Base-by-base conservation (phyloP, 441 rosid genomes). In the Erodium chrysanthum region DNA sequence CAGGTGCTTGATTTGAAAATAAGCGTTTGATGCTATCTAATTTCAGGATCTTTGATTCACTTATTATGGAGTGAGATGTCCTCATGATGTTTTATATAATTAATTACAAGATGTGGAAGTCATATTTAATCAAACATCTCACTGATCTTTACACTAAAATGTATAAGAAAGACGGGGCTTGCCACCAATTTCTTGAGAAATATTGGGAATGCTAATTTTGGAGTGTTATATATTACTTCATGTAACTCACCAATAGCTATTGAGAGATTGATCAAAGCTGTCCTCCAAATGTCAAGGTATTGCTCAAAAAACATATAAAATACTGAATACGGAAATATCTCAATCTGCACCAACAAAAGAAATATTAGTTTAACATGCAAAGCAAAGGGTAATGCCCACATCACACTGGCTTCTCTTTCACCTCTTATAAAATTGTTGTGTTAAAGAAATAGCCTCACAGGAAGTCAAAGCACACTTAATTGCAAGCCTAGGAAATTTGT, bases 281-380 rank as follows among this genome's bases (percentile, higher is more conserved):
- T 91, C 85, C 65, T 94, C 99, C 99, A 94, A 80, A 94, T 94
- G 78, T 90, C 85, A 73, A 94, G 96, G 77, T 94, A 94, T 78
- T 94, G 99, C 83, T 94, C 99, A 70, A 94, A 94, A 82, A 86
- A 94, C 96, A 94, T 94, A 75, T 94, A 94, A 73, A 94, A 94
- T 44, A 94, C 99, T 1, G 99, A 94, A 70, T 94, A 91, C 64
- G 99, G 99, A 79, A 89, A 94, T 66, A 91, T 87, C 76, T 94
- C 94, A 77, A 94, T 87, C 99, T 94, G 96, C 78, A 84, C 0
- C 66, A 69, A 70, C 72, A 64, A 50, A 27, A 35, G 21, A 68
- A 52, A 66, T 52, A 31, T 67, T 17, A 74, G 31, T 44, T 15
- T 7, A 50, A 50, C 58, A 15, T n/a, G n/a, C 22, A 17, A 4